These are phyloP conservation scores for Vitis labrusca DNA, from an alignment of 164 flowering plant species.

Conservation along the genomic window DNA sequence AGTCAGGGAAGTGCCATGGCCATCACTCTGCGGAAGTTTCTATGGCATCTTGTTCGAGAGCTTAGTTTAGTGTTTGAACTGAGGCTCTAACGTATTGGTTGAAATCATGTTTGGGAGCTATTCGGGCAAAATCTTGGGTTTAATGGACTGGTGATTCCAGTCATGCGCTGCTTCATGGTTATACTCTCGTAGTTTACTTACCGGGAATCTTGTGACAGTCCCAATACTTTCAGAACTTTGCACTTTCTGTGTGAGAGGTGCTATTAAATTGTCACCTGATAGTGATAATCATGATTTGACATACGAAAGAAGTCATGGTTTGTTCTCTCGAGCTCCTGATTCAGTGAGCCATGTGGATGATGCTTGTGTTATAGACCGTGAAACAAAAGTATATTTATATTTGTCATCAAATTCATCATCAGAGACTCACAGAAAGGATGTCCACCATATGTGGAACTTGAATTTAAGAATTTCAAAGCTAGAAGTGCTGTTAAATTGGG, in stretches of 20 bases:
- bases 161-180: slow-evolving; percentile 49
- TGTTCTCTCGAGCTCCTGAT: slow-evolving; percentile 13
- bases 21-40: too few relatives aligned
- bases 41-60: too few relatives aligned
- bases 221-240: slow-evolving; percentile 51
- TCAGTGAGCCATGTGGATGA: slow-evolving; percentile 16
- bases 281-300: slow-evolving; percentile 15
- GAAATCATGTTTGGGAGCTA: too few relatives aligned
- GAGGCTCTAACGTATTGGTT: too few relatives aligned
- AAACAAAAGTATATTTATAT: slow-evolving; percentile 51
- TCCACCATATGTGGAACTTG: slow-evolving; percentile 18
- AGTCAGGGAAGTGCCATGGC: too few relatives aligned
- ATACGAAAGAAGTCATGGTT: slow-evolving; percentile 6
- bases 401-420: slow-evolving; percentile 20
- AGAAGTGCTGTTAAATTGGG: slow-evolving; percentile 49
- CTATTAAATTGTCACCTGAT: slow-evolving; percentile 24
- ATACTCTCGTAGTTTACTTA: slow-evolving; percentile 48
- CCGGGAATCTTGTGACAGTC: slow-evolving; percentile 68
- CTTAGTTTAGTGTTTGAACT: too few relatives aligned
- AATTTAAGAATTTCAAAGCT: slow-evolving; percentile 16
- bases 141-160: too few relatives aligned
- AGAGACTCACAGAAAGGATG: slow-evolving; percentile 18
- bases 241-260: slow-evolving; percentile 50
- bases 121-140: too few relatives aligned
- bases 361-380: slow-evolving; percentile 47